A percentile compares a stretch with the other conserved stretches of the same genome.
Conservation (phyloP, 495 filamentous ascomycete genomes). For the Jackrogersella minutella region DNA sequence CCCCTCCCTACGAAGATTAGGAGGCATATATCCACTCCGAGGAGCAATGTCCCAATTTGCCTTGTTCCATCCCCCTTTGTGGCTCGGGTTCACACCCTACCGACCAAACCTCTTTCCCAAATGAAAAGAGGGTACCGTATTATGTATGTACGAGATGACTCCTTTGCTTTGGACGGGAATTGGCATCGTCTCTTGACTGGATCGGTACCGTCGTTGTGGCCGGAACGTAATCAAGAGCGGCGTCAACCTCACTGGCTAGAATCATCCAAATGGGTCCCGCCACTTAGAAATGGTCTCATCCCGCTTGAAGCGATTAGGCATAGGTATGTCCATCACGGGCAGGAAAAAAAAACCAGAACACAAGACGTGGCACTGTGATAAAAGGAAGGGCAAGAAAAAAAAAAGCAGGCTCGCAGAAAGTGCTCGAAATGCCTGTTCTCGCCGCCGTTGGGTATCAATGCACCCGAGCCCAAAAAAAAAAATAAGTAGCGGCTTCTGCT, state of each 20-base stretch:
- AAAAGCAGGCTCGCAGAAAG: conserved; percentile 24
- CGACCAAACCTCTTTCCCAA: conserved; percentile 23
- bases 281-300: conserved; percentile 34
- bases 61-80: conserved; percentile 36
- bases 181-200: conserved; percentile 29
- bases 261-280: conserved; percentile 32
- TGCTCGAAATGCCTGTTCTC: conserved; percentile 38
- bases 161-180: conserved; percentile 24
- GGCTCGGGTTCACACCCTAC: conserved; percentile 40
- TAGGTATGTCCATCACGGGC: conserved; percentile 23
- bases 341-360: too few species aligned
- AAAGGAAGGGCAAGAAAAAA: conserved; percentile 8
- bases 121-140: conserved; percentile 35
- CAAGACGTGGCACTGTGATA: conserved; percentile 35
- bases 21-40: conserved; percentile 15
- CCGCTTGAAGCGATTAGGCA: conserved; percentile 41
- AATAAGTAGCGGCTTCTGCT: conserved; percentile 25
- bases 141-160: conserved; percentile 26
- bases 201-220: conserved; percentile 24
- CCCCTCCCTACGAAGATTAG: not conserved
- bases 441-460: conserved; percentile 48
- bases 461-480: conserved; percentile 41
- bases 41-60: conserved; percentile 12
- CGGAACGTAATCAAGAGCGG: conserved; percentile 32
- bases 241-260: conserved; percentile 26